Percentiles rank a stretch among this genome's conserved stretches.
phyloP scores from a whole-genome alignment of 768 basidiomycete species.

The Leccinum uliginosum region DNA sequence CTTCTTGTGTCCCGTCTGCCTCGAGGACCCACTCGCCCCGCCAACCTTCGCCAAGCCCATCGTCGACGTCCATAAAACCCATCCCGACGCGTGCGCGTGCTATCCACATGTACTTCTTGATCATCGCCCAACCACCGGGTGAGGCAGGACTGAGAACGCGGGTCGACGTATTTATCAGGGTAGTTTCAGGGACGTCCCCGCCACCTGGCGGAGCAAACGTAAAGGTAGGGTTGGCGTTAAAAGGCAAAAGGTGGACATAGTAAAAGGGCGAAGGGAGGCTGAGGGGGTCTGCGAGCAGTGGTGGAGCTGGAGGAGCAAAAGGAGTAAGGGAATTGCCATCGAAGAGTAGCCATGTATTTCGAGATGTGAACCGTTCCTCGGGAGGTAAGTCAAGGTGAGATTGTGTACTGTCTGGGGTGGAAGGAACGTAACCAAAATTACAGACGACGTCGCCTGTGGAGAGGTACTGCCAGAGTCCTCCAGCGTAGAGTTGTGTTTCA shows the following conservation, averaged over 20 bases:
- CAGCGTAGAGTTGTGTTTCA: slow-evolving; percentile 62
- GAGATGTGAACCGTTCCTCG: slow-evolving; percentile 17
- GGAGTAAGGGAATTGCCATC: slow-evolving; percentile 60
- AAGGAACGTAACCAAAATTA: slow-evolving; percentile 75
- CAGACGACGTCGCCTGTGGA: slow-evolving; percentile 75
- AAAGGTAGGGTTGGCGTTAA: slow-evolving; percentile 23
- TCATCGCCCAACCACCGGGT: slow-evolving; percentile 54
- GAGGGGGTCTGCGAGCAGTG: slow-evolving; percentile 54
- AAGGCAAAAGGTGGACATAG: slow-evolving; percentile 61
- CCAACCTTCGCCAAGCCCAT: slow-evolving; percentile 63
- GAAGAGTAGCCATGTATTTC: slow-evolving; percentile 69
- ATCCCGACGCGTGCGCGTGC: slow-evolving; percentile 43
- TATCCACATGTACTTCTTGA: slow-evolving; percentile 63
- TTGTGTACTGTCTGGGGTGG: slow-evolving; percentile 28
- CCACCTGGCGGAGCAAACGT: slow-evolving; percentile 26
- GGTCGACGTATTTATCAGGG: slow-evolving; percentile 35
- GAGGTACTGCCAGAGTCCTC: slow-evolving; percentile 71
- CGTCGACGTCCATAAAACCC: slow-evolving; percentile 32
- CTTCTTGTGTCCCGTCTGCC: slow-evolving; percentile 70
- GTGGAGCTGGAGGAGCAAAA: slow-evolving; percentile 49
- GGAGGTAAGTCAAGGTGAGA: slow-evolving; percentile 16
- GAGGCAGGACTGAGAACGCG: slow-evolving; percentile 58
- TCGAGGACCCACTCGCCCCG: slow-evolving; percentile 78
- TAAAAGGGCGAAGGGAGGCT: slow-evolving; percentile 73
- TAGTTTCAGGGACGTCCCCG: slow-evolving; percentile 42